phyloP scores from a whole-genome alignment of 768 basidiomycete species.

The Tricholoma furcatifolium region DNA sequence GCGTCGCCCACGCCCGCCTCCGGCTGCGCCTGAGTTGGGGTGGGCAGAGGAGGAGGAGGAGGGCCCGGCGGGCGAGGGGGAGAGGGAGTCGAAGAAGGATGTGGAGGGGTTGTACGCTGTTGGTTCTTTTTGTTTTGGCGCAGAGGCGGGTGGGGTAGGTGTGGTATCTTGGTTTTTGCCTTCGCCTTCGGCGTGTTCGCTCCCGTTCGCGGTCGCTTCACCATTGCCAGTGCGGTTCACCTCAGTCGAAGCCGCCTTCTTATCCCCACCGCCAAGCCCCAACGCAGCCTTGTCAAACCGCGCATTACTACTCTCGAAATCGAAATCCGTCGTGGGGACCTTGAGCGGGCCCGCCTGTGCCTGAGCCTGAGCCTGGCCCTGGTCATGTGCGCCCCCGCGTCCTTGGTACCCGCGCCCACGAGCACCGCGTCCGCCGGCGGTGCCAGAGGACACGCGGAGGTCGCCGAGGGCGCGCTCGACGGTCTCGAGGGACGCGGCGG shows the following conservation, averaged over 20 bases:
- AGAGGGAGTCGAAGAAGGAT: constrained; percentile 80
- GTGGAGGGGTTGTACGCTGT: constrained; percentile 71
- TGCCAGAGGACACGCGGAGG: constrained; percentile 38
- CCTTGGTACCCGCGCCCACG: constrained; percentile 5
- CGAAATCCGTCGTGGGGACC: constrained; percentile 78
- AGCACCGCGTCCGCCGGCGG: constrained; percentile 15
- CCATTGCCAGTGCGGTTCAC: constrained; percentile 18
- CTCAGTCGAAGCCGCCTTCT: neutral
- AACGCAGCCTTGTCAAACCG: constrained; percentile 76
- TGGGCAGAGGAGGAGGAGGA: too few relatives aligned
- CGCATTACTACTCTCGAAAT: constrained; percentile 76
- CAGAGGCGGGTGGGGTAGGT: neutral
- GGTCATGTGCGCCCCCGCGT: constrained; percentile 19
- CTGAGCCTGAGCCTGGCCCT: neutral
- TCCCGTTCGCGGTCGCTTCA: constrained; percentile 24
- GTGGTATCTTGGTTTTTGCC: constrained; percentile 21
- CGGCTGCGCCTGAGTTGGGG: too few relatives aligned
- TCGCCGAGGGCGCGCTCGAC: constrained; percentile 56
- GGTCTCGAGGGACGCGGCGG: constrained; percentile 70
- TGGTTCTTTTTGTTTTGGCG: constrained; percentile 30
- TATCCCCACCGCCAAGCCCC: constrained; percentile 25
- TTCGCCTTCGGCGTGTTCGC: constrained; percentile 23
- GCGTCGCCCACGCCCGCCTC: constrained; percentile 10
- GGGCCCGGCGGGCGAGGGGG: constrained; percentile 31
- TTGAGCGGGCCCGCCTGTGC: constrained; percentile 40